Conservation (phyloP, 1,284 basidiomycete genomes). For the Porogramme epimiltina region DNA sequence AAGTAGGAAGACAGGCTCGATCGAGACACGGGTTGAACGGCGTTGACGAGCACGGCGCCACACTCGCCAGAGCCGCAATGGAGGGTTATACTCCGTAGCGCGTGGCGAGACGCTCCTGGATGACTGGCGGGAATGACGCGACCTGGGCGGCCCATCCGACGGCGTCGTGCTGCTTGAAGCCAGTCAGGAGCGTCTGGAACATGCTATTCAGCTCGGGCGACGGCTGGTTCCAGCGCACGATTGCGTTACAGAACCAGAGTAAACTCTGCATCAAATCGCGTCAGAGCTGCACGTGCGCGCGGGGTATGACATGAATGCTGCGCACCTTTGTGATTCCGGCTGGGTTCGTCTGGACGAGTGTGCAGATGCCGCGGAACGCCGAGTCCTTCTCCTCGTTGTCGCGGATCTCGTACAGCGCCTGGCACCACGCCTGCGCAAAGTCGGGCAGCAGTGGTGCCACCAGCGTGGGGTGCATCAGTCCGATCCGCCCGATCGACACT, state of each 20-base stretch:
- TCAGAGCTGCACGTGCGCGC: too few relatives aligned
- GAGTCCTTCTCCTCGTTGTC: conserved; percentile 99
- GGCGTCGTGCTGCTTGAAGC: conserved; percentile 85
- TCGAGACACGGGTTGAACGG: too few relatives aligned
- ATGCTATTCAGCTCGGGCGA: conserved; percentile 87
- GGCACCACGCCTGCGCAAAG: conserved; percentile 97
- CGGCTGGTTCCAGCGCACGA: conserved; percentile 90
- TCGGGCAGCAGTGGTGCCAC: conserved; percentile 91
- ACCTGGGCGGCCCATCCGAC: conserved; percentile 79
- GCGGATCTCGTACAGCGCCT: conserved; percentile 96
- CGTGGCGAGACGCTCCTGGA: conserved; percentile 74
- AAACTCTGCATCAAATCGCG: conserved; percentile 60
- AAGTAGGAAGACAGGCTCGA: too few relatives aligned
- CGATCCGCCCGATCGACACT: conserved; percentile 96
- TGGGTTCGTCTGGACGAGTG: conserved; percentile 93
- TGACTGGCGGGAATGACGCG: conserved; percentile 72
- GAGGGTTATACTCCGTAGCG: conserved; percentile 70
- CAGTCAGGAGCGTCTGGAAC: conserved; percentile 84
- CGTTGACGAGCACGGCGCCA: conserved; percentile 6
- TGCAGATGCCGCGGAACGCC: conserved; percentile 98
- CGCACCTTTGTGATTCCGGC: conserved; percentile 83
- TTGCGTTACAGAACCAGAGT: conserved; percentile 95
- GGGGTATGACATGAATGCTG: not conserved
- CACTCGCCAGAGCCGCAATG: conserved; percentile 16
- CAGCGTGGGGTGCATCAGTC: conserved; percentile 85